Evolutionary conservation across 2,329 filamentous ascomycete genomes (phyloP).

Genomic region (Clarireedia homoeocarpa): DNA sequence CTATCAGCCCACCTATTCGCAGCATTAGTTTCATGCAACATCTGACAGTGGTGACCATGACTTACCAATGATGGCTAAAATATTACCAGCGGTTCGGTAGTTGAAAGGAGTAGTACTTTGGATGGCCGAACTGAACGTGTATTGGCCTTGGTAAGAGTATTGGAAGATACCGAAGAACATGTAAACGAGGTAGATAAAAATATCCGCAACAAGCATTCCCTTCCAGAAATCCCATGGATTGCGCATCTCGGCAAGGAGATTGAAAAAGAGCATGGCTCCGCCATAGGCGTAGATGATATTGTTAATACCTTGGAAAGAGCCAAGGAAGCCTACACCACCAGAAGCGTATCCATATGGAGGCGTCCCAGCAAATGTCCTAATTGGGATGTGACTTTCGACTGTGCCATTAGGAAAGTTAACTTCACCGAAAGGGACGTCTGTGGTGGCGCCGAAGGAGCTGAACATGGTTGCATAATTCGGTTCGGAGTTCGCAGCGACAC

Average conservation of each 20-base stretch:
- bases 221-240: slow-evolving; percentile 15
- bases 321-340: slow-evolving; percentile 6
- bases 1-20: slow-evolving; percentile 29
- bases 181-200: slow-evolving; percentile 31
- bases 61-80: too few relatives aligned
- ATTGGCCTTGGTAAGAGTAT: slow-evolving; percentile 39
- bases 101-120: slow-evolving; percentile 36
- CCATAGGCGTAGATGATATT: slow-evolving; percentile 37
- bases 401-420: too few relatives aligned
- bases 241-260: too few relatives aligned
- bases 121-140: slow-evolving; percentile 36
- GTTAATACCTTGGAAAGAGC: slow-evolving; percentile 18
- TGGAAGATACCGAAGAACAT: slow-evolving; percentile 29
- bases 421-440: too few relatives aligned
- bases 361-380: background rate
- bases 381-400: too few relatives aligned
- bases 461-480: too few relatives aligned
- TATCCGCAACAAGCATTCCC: slow-evolving; percentile 28
- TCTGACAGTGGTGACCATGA: too few relatives aligned
- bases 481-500: too few relatives aligned
- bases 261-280: too few relatives aligned
- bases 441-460: too few relatives aligned
- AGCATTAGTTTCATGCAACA: too few relatives aligned
- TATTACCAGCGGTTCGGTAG: slow-evolving; percentile 5
- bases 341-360: background rate